These are phyloP conservation scores for button mushroom (Agaricus bisporus) DNA, from an alignment of 768 basidiomycete species.

Conservation along the genomic window DNA sequence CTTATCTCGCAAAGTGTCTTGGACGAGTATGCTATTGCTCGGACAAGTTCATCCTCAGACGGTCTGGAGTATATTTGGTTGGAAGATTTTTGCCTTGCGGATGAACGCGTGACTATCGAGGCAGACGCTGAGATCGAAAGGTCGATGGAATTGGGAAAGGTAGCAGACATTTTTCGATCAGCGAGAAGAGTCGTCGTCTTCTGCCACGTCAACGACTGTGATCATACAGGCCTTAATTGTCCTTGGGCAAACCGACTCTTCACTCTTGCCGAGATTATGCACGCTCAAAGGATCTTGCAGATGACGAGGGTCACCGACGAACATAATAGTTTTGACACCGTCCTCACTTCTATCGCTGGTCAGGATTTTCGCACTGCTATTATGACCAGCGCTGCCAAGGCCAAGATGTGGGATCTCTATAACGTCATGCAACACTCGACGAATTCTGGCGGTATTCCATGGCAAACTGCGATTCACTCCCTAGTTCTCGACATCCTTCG, in stretches of 20 bases:
- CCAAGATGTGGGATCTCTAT: slow-evolving; percentile 15
- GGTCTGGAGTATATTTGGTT: slow-evolving; percentile 2
- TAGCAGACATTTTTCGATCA: slow-evolving; percentile 2
- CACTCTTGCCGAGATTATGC: neutral
- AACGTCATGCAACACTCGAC: slow-evolving; percentile 15
- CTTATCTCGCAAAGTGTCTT: neutral
- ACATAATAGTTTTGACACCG: neutral
- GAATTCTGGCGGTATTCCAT: slow-evolving; percentile 11
- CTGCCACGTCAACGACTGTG: neutral
- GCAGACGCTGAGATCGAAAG: neutral
- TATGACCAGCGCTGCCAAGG: slow-evolving; percentile 6
- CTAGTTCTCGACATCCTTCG: slow-evolving; percentile 17
- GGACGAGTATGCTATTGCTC: slow-evolving; percentile 5
- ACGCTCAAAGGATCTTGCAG: neutral
- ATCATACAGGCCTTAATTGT: neutral
- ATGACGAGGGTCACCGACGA: neutral
- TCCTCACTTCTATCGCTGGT: neutral
- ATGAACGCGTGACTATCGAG: neutral
- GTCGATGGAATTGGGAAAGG: neutral
- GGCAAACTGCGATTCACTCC: slow-evolving; percentile 17
- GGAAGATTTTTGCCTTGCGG: slow-evolving; percentile 1
- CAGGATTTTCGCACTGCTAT: slow-evolving; percentile 1
- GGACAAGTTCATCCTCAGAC: neutral
- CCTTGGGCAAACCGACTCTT: slow-evolving; percentile 3
- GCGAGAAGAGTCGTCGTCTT: slow-evolving; percentile 3